These are phyloP conservation scores for Leccinum fuscescens DNA, from an alignment of 1,284 basidiomycete genomes.

Conservation along the genomic window DNA sequence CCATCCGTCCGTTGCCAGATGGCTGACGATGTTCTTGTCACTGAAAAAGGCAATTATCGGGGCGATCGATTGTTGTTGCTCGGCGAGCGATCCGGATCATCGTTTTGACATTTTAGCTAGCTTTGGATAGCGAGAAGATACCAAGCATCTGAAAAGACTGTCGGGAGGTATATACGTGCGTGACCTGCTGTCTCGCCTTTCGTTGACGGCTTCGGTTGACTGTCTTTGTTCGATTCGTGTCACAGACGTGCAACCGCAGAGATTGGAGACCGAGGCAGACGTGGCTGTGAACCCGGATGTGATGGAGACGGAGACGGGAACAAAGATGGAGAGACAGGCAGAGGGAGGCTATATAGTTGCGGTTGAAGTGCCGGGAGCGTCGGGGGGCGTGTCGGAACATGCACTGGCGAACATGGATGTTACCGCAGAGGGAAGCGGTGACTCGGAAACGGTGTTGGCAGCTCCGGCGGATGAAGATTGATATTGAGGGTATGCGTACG, in stretches of 20 bases:
- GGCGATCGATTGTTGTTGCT: constrained; percentile 46
- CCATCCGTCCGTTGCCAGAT: not conserved
- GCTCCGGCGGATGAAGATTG: too few relatives aligned
- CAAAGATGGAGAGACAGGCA: not conserved
- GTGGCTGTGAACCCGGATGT: constrained; percentile 6
- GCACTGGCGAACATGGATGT: not conserved
- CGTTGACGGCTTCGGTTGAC: not conserved
- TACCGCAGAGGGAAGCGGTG: not conserved
- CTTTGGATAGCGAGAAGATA: constrained; percentile 34
- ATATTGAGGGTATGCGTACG: too few relatives aligned
- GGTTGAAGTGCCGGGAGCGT: not conserved
- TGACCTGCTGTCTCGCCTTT: constrained; percentile 3
- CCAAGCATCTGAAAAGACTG: constrained; percentile 43
- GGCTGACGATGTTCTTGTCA: too few relatives aligned
- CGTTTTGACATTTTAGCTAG: constrained; percentile 3
- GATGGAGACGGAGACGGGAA: constrained; percentile 8
- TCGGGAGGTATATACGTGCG: constrained; percentile 48
- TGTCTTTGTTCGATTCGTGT: not conserved
- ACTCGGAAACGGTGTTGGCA: not conserved
- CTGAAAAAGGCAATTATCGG: constrained; percentile 50
- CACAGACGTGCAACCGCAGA: constrained; percentile 45
- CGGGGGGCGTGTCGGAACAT: not conserved
- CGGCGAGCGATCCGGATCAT: constrained; percentile 38
- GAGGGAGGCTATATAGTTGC: not conserved
- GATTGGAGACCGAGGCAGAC: constrained; percentile 44